Base-by-base conservation (phyloP, 1,284 basidiomycete genomes). In the Blastosporella zonata region DNA sequence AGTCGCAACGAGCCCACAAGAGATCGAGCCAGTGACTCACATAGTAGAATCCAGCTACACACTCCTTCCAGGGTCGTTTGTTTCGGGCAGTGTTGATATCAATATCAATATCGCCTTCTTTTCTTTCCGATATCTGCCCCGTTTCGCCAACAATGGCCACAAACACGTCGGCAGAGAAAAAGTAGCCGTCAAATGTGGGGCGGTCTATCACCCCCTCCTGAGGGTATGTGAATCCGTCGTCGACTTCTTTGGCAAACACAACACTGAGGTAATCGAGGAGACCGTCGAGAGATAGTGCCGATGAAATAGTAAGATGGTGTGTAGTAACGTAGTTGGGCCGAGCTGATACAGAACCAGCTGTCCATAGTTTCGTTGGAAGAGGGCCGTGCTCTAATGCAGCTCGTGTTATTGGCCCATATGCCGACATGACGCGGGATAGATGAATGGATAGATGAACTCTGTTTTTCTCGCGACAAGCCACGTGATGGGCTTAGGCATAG, bases 11-110 rank as follows among this genome's bases (percentile, higher is more conserved):
- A 13, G 45, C 31, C n/a, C 20, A 43, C 54, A 36, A 18, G 33
- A 53, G n/a, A 22, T 35, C n/a, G 10, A 3, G 10, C 12, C 13
- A 43, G 47, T 57, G 53, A 72, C 75, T 64, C 70, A 90, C 87
- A 65, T 93, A 90, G 72, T 93, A 94, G 63, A 79, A 89, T 0
- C 93, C 92, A 25, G 82, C 84, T 2, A 95, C 66, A 58, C 77
- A 81, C 13, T 83, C 78, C 55, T 82, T 74, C 86, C 88, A 90
- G 13, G 66, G 55, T 56, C 84, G 69, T 13, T 72, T 76, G 10
- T 61, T 68, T 25, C 72, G 67, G 9, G 74, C 76, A 7, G 64
- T 64, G 37, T 77, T 74, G 12, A 87, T 62, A 39, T 64, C 63
- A 15, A 67, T 39, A 29, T 68, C 67, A 17, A 61, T 53, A 36